These are phyloP conservation scores for Scleroderma citrinum DNA, from an alignment of 768 basidiomycete genomes.

Conservation along the genomic window DNA sequence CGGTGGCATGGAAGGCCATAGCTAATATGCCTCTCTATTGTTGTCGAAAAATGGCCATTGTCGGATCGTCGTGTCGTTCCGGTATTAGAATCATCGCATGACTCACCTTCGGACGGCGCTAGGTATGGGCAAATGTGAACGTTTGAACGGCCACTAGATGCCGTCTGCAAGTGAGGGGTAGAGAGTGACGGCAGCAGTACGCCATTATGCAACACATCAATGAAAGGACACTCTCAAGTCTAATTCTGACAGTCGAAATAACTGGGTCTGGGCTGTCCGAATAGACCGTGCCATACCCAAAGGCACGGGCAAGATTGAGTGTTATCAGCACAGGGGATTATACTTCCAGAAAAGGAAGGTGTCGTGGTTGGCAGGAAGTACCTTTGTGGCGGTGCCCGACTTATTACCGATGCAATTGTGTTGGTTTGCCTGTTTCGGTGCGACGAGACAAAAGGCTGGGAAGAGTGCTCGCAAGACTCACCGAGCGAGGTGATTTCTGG, in stretches of 20 bases:
- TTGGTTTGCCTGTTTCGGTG: neutral
- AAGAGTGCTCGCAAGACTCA: neutral
- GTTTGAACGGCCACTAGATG: too few species aligned
- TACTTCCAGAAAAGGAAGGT: slow-evolving; percentile 12
- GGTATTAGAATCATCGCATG: neutral
- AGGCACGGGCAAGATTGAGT: neutral
- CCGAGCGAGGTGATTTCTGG: neutral
- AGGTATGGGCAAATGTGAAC: too few species aligned
- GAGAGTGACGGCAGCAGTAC: slow-evolving; percentile 1
- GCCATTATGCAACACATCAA: slow-evolving; percentile 35
- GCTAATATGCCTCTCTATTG: neutral
- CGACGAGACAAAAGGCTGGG: slow-evolving; percentile 13
- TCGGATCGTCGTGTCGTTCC: neutral
- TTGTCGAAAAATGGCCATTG: neutral
- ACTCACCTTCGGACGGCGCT: too few species aligned
- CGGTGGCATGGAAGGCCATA: neutral
- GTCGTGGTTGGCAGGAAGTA: slow-evolving; percentile 10
- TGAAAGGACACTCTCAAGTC: too few species aligned
- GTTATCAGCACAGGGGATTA: neutral
- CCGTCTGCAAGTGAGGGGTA: too few species aligned
- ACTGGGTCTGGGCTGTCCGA: too few species aligned
- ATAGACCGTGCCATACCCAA: too few species aligned
- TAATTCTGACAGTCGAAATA: too few species aligned
- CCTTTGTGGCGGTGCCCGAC: slow-evolving; percentile 17
- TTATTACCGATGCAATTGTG: slow-evolving; percentile 19